Percentiles rank a stretch among this genome's conserved stretches.
Conservation (phyloP, 768 basidiomycete species). For the Russula emetica region DNA sequence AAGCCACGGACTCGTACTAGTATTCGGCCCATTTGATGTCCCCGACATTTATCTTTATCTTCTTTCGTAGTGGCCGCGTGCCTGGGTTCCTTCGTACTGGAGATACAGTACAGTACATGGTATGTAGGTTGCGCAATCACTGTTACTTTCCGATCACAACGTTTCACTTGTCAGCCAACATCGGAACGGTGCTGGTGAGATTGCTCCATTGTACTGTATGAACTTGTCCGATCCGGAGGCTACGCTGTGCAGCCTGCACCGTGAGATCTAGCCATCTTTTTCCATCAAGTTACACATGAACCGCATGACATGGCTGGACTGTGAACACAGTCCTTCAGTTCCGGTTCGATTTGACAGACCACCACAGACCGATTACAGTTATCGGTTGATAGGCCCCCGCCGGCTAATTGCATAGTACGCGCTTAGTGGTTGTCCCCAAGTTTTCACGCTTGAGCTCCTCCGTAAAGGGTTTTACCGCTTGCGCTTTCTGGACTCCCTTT, state of each 20-base stretch:
- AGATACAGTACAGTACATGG: too few species aligned
- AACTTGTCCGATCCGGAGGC: background rate
- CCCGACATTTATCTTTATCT: background rate
- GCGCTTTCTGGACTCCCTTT: background rate
- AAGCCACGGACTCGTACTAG: background rate
- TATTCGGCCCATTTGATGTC: background rate
- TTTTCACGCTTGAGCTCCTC: background rate
- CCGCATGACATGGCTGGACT: background rate
- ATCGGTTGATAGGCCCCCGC: background rate
- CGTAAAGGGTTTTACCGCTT: background rate
- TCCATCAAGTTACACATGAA: background rate
- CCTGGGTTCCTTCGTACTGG: background rate
- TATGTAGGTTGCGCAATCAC: background rate
- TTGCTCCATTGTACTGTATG: background rate
- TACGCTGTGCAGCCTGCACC: too few species aligned
- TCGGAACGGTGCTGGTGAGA: background rate
- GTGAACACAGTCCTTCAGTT: background rate
- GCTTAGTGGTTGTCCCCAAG: background rate
- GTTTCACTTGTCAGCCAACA: constrained; percentile 8
- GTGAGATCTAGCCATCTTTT: background rate
- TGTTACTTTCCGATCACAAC: constrained; percentile 7
- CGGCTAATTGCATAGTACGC: background rate
- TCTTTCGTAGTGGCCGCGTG: background rate
- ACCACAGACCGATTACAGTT: background rate
- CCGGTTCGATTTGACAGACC: background rate